These are phyloP conservation scores for Aspergillus egyptiacus DNA, from an alignment of 495 filamentous ascomycete species.

Conservation along the genomic window DNA sequence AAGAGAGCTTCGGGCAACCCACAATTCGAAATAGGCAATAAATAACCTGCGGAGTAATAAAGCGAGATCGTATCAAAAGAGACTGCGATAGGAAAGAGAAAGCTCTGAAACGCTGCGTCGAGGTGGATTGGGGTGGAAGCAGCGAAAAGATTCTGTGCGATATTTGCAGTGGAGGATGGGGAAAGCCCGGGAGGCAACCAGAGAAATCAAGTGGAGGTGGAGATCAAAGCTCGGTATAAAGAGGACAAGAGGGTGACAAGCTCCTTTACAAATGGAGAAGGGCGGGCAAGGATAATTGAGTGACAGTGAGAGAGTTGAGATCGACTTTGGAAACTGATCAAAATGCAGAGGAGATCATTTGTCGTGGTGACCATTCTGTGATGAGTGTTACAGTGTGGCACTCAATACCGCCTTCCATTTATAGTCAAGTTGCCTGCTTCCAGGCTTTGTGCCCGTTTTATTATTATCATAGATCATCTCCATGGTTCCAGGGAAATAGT, in stretches of 20 bases:
- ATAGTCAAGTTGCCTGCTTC: neutral
- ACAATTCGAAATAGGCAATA: constrained; percentile 31
- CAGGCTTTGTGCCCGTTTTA: neutral
- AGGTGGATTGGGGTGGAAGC: constrained; percentile 11
- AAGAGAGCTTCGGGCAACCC: constrained; percentile 17
- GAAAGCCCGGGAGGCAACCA: constrained; percentile 5
- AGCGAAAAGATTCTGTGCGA: constrained; percentile 31
- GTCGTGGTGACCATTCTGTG: constrained; percentile 1
- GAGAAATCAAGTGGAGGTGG: neutral
- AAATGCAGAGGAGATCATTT: constrained; percentile 1
- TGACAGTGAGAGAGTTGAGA: neutral
- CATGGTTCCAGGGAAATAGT: neutral
- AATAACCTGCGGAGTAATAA: constrained; percentile 17
- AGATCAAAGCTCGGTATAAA: constrained; percentile 1
- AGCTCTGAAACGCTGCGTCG: constrained; percentile 11
- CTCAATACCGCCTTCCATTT: neutral
- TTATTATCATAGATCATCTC: neutral
- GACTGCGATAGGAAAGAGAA: constrained; percentile 12
- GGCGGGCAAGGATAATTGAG: constrained; percentile 4
- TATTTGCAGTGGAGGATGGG: constrained; percentile 17
- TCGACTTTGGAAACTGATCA: constrained; percentile 1
- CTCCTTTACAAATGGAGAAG: constrained; percentile 2
- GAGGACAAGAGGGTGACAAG: neutral
- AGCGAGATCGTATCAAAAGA: constrained; percentile 15
- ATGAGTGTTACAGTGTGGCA: neutral